Conservation (phyloP, 495 filamentous ascomycete genomes). For the Mytilinidion resinicola region DNA sequence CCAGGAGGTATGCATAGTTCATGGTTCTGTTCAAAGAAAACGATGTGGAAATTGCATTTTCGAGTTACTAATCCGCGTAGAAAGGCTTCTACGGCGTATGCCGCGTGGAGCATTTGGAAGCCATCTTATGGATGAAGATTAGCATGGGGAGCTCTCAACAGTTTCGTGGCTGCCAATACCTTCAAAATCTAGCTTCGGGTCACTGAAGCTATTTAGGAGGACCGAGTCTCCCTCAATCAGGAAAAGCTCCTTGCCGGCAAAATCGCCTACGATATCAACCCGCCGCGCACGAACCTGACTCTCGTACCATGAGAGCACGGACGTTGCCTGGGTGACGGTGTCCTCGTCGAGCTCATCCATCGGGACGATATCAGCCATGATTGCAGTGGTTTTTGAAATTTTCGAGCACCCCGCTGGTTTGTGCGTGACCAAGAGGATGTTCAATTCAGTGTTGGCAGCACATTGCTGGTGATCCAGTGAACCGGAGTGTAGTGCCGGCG, state of each 20-base stretch:
- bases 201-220: slow-evolving; percentile 53
- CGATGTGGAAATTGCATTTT: slow-evolving; percentile 62
- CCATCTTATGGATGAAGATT: slow-evolving; percentile 38
- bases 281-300: slow-evolving; percentile 24
- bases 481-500: too few relatives aligned
- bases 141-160: slow-evolving; percentile 2
- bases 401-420: too few relatives aligned
- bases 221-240: slow-evolving; percentile 69
- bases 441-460: too few relatives aligned
- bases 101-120: slow-evolving; percentile 66
- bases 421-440: too few relatives aligned
- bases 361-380: too few relatives aligned
- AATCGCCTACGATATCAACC: slow-evolving; percentile 65
- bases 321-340: neutral
- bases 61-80: slow-evolving; percentile 51
- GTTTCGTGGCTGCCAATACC: slow-evolving; percentile 30
- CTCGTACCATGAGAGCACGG: slow-evolving; percentile 28
- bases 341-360: too few relatives aligned
- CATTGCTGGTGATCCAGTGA: too few relatives aligned
- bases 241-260: slow-evolving; percentile 65
- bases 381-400: too few relatives aligned
- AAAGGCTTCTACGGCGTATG: slow-evolving; percentile 60
- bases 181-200: slow-evolving; percentile 55
- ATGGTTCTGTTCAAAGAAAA: slow-evolving; percentile 56
- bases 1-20: slow-evolving; percentile 42